These are phyloP conservation scores for Barbatosphaeria neglecta DNA, from an alignment of 495 filamentous ascomycete genomes.

Conservation along the genomic window DNA sequence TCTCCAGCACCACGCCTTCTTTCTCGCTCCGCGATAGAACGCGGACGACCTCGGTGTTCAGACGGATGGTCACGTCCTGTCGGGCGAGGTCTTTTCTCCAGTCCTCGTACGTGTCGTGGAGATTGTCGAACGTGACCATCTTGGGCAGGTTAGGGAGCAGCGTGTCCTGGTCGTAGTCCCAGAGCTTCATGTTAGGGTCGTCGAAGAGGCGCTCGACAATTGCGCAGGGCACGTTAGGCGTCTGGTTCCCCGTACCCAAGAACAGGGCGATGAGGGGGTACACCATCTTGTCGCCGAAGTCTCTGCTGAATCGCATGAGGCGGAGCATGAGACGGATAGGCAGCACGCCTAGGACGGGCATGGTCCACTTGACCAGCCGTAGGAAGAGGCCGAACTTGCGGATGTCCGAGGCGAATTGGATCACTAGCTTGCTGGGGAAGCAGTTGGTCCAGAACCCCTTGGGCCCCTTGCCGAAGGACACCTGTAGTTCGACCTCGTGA, in stretches of 20 bases:
- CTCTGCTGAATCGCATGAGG: conserved; percentile 59
- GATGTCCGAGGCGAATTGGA: conserved; percentile 51
- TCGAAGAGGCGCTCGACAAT: conserved; percentile 68
- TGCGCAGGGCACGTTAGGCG: conserved; percentile 61
- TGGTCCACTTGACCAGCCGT: conserved; percentile 55
- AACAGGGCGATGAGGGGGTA: conserved; percentile 67
- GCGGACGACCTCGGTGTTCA: conserved; percentile 48
- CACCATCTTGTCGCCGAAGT: conserved; percentile 63
- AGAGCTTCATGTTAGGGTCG: conserved; percentile 62
- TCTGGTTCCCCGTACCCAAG: conserved; percentile 68
- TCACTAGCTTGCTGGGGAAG: conserved; percentile 59
- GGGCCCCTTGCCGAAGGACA: conserved; percentile 65
- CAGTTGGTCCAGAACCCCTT: conserved; percentile 73
- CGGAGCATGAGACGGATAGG: conserved; percentile 60
- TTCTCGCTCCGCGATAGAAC: conserved; percentile 44
- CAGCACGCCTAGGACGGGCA: conserved; percentile 60
- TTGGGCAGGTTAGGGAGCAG: conserved; percentile 58
- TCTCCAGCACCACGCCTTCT: conserved; percentile 41
- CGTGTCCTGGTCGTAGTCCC: conserved; percentile 62
- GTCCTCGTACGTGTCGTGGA: conserved; percentile 57
- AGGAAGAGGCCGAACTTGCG: conserved; percentile 53
- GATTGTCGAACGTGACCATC: conserved; percentile 74
- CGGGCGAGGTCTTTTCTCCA: conserved; percentile 51
- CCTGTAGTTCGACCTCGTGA: conserved; percentile 62
- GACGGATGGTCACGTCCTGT: conserved; percentile 53